These are phyloP conservation scores for Cicer yamashitae DNA, from an alignment of 306 rosid species.

Conservation along the genomic window DNA sequence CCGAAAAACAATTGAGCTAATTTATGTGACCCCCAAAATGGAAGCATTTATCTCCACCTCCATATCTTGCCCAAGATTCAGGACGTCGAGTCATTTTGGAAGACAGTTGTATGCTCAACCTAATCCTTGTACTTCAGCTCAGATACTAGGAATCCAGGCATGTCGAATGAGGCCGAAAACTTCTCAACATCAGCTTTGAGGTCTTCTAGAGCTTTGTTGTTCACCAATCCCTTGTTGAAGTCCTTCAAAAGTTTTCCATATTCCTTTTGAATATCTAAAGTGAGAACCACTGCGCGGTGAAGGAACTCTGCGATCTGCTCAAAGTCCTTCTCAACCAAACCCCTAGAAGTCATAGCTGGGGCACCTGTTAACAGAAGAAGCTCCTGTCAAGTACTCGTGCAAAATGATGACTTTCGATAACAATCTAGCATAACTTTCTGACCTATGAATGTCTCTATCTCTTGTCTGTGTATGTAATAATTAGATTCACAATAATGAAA, in stretches of 20 bases:
- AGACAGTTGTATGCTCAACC: constrained; percentile 26
- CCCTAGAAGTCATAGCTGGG: constrained; percentile 97
- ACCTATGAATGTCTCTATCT: not conserved
- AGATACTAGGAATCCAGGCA: constrained; percentile 83
- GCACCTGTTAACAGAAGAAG: constrained; percentile 60
- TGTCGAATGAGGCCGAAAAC: constrained; percentile 73
- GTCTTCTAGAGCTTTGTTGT: constrained; percentile 78
- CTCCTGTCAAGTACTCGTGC: constrained; percentile 36
- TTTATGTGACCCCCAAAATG: constrained; percentile 1
- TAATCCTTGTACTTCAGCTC: constrained; percentile 93
- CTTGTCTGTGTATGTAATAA: no score
- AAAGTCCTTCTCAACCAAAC: constrained; percentile 89
- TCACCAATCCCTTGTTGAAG: constrained; percentile 89
- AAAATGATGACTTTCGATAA: not conserved
- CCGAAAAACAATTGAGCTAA: constrained; percentile 12
- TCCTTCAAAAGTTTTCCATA: constrained; percentile 88
- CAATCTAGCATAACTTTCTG: not conserved
- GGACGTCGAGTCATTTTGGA: not conserved
- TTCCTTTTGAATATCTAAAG: constrained; percentile 79
- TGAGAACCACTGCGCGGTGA: constrained; percentile 80
- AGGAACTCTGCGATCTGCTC: constrained; percentile 94
- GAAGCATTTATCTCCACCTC: not conserved
- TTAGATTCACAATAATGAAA: not conserved
- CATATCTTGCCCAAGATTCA: not conserved
- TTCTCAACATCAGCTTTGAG: constrained; percentile 92